phyloP scores from a whole-genome alignment of 345 rosid genomes.

The Citrus trifoliata region DNA sequence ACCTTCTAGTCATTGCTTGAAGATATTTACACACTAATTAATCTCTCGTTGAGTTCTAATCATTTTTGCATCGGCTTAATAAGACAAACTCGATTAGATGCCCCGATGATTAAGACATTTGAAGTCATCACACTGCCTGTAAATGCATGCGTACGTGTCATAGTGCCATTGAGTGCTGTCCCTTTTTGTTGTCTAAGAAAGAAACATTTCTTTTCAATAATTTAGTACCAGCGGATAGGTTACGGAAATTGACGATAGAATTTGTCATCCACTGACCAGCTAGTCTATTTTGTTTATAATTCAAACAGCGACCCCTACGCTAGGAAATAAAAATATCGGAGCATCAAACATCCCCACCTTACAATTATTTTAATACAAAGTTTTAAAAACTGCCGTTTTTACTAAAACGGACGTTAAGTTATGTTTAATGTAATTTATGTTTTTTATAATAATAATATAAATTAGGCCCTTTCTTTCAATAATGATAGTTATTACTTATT shows the following conservation, averaged over 20 bases:
- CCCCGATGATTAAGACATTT: not conserved
- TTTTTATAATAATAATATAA: no score
- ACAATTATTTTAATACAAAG: no score
- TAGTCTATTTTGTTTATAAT: not conserved
- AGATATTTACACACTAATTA: not conserved
- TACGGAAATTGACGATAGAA: not conserved
- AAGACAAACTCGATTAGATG: not conserved
- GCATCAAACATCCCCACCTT: no score
- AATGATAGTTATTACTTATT: no score
- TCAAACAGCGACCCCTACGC: not conserved
- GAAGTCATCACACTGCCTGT: not conserved
- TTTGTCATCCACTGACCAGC: not conserved
- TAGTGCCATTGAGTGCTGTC: not conserved
- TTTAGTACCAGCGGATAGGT: not conserved
- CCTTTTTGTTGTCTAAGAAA: not conserved
- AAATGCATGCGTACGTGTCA: conserved; percentile 12
- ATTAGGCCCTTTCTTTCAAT: accelerated
- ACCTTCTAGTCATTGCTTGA: not conserved
- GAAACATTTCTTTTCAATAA: conserved; percentile 6
- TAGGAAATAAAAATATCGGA: not conserved
- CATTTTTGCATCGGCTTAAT: not conserved
- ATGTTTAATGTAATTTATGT: accelerated
- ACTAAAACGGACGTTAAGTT: accelerated
- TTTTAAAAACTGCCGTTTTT: no score
- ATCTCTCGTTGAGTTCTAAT: not conserved